Percentiles rank a stretch among this genome's conserved stretches.
Conservation (phyloP, 2,329 filamentous ascomycete species). For the Fusarium armeniacum region DNA sequence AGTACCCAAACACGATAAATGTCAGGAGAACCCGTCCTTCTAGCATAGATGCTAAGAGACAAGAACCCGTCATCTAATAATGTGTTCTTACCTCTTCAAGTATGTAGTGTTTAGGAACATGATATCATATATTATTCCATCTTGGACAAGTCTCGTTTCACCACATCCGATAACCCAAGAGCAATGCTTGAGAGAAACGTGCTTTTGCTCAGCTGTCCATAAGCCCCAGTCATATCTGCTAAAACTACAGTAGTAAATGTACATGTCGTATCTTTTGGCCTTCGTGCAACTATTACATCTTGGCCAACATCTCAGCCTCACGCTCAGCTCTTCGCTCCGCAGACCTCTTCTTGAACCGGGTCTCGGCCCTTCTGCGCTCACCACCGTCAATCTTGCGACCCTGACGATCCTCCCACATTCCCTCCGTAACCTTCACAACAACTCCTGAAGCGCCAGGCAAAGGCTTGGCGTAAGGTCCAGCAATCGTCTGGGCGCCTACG, state of each 20-base stretch:
- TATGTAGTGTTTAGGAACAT: not conserved
- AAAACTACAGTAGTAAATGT: slow-evolving; percentile 52
- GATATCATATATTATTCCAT: not conserved
- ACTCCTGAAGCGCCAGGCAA: slow-evolving; percentile 76
- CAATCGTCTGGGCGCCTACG: slow-evolving; percentile 76
- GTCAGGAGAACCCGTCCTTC: not conserved
- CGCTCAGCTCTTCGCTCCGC: slow-evolving; percentile 81
- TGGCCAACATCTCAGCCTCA: slow-evolving; percentile 57
- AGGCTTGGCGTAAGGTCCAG: slow-evolving; percentile 79
- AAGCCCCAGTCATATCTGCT: slow-evolving; percentile 42
- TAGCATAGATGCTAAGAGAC: slow-evolving; percentile 8
- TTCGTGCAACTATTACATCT: slow-evolving; percentile 49
- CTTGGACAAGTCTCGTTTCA: not conserved
- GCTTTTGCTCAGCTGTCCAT: slow-evolving; percentile 37
- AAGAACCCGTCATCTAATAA: slow-evolving; percentile 14
- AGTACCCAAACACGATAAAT: not conserved
- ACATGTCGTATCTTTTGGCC: slow-evolving; percentile 44
- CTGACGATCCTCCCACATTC: slow-evolving; percentile 91
- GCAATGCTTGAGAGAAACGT: slow-evolving; percentile 19
- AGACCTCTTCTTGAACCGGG: slow-evolving; percentile 86
- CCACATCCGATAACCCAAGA: not conserved
- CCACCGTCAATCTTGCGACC: slow-evolving; percentile 96
- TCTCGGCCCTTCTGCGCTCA: slow-evolving; percentile 88
- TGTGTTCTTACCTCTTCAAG: not conserved
- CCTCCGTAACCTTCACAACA: slow-evolving; percentile 79